Evolutionary conservation across 352 stramenopile genomes (phyloP).

Genomic region (Paralagenidium karlingii): DNA sequence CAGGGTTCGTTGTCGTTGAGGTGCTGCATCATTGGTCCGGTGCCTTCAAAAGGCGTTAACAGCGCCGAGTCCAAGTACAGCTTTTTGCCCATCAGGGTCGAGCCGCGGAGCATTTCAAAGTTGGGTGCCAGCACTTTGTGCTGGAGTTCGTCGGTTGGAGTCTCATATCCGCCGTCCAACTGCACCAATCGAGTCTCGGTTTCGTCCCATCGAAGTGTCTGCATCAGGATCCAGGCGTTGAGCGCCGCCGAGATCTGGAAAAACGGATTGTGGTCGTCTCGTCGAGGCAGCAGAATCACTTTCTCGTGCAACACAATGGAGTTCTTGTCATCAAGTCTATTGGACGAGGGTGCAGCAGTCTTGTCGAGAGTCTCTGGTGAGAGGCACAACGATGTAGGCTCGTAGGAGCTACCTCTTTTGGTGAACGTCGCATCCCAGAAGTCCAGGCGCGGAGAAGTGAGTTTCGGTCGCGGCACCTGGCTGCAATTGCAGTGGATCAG

Average conservation of each 20-base stretch:
- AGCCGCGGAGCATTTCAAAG: slow-evolving; percentile 13
- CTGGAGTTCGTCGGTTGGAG: slow-evolving; percentile 26
- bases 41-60: slow-evolving; percentile 37
- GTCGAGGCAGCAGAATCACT: slow-evolving; percentile 20
- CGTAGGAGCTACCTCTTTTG: too few species aligned
- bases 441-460: too few species aligned
- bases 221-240: slow-evolving; percentile 25
- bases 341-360: too few species aligned
- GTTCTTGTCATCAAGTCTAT: too few species aligned
- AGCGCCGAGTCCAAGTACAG: slow-evolving; percentile 23
- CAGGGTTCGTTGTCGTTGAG: slow-evolving; percentile 51
- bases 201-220: slow-evolving; percentile 15
- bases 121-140: slow-evolving; percentile 18
- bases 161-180: slow-evolving; percentile 27
- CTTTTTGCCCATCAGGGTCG: slow-evolving; percentile 17
- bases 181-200: slow-evolving; percentile 22
- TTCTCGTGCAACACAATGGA: too few species aligned
- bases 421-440: too few species aligned
- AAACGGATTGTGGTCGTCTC: slow-evolving; percentile 42
- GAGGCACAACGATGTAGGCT: too few species aligned
- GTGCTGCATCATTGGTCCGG: slow-evolving; percentile 55
- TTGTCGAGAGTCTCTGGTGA: too few species aligned
- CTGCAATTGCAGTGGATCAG: too few species aligned
- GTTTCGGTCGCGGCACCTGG: too few species aligned
- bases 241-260: slow-evolving; percentile 30